Evolutionary conservation across 2,329 filamentous ascomycete species (phyloP), one percentile per base, ranked within the genome.

Genomic region (Stagonosporopsis tanaceti): DNA sequence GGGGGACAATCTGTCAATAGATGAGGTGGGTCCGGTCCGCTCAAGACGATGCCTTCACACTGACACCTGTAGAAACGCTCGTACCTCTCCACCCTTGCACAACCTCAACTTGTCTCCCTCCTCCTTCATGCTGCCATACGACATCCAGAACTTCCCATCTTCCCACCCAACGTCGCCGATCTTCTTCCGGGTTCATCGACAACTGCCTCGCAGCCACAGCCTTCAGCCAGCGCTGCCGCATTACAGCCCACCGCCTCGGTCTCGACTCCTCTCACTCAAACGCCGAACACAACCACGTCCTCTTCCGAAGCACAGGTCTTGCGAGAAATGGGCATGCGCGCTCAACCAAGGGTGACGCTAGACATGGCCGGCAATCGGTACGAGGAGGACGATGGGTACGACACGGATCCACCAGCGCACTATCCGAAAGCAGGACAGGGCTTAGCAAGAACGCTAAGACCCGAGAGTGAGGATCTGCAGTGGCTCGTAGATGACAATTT

Each of bases 141-240:
- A 2, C 82, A 90, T 59, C 88, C 89, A 2, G 83, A 87, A 50
- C 78, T 93, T 6, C 85, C 88, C 5, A 79, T 93, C 50, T 92
- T 91, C 63, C 72, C 79, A n/a, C 74, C 76, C 37, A 75, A 76
- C 44, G 58, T 74, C 20, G 60, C 64, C 4, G 55, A 50, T 25
- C 58, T 74, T 0, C 61, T 74, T 32, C 57, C 67, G 61, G 46
- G 59, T 59, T 48, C 65, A 53, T 24, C 65, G 6, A 45, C 42
- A 4, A 48, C 35, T 11, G 53, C 60, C 45, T 58, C 64, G 17
- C 50, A 63, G 53, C 35, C 60, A 41, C 61, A 47, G 59, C 55
- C 61, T 52, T 47, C 60, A 52, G 54, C 56, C 9, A 40, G 39
- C 35, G 46, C 59, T 27, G 17, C 54, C 15, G 59, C 58, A 32